phyloP scores from a whole-genome alignment of 2,329 filamentous ascomycete genomes.

The Xylariaceae sp. region DNA sequence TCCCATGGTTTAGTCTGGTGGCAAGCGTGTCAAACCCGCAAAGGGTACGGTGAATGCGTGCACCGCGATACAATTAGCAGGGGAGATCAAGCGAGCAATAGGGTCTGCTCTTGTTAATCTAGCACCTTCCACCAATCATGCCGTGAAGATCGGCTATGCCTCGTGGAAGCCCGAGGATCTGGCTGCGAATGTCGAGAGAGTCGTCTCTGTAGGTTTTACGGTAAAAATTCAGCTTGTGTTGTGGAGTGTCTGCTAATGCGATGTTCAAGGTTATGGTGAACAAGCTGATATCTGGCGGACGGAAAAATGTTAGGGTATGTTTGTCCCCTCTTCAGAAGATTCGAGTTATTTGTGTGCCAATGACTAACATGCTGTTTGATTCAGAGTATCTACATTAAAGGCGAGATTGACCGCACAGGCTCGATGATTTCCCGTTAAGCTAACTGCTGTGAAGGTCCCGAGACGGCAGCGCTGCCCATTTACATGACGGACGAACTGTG shows the following conservation, averaged over 20 bases:
- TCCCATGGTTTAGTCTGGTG: conserved; percentile 21
- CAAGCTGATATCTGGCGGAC: conserved; percentile 78
- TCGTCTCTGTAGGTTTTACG: conserved; percentile 11
- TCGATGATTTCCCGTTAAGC: not conserved
- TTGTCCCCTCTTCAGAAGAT: not conserved
- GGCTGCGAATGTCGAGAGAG: conserved; percentile 67
- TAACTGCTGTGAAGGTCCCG: conserved; percentile 50
- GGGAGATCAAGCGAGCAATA: conserved; percentile 69
- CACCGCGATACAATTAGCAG: conserved; percentile 61
- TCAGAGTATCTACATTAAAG: conserved; percentile 71
- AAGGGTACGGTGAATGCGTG: conserved; percentile 46
- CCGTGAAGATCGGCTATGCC: conserved; percentile 72
- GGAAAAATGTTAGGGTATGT: conserved; percentile 44
- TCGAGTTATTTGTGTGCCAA: not conserved
- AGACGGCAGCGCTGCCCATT: conserved; percentile 84
- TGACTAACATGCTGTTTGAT: conserved; percentile 4
- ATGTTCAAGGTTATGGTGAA: conserved; percentile 65
- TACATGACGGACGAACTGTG: conserved; percentile 93
- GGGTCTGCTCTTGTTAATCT: conserved; percentile 72
- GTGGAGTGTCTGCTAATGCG: conserved; percentile 25
- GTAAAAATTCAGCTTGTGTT: not conserved
- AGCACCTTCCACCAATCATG: conserved; percentile 70
- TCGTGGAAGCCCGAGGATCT: conserved; percentile 70
- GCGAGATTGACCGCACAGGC: not conserved
- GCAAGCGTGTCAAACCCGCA: conserved; percentile 51